Evolutionary conservation across 768 basidiomycete genomes (phyloP).

Genomic region (Nevesoporus exiguus): DNA sequence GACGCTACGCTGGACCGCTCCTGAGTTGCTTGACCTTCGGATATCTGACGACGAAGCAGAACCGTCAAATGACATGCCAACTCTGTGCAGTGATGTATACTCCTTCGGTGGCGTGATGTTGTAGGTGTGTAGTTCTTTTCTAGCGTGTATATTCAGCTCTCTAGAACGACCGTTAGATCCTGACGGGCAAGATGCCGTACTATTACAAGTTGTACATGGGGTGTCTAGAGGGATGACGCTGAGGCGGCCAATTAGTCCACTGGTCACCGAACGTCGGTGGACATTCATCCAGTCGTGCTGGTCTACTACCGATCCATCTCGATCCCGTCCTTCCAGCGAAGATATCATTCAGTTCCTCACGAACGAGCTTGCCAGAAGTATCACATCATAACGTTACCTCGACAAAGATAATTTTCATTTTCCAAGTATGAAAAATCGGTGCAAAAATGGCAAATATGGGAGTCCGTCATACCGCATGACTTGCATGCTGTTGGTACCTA

Average conservation of each 20-base stretch:
- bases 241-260: conserved; percentile 9
- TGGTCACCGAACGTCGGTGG: too few relatives aligned
- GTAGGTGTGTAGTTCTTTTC: conserved; percentile 5
- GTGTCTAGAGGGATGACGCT: conserved; percentile 12
- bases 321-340: too few relatives aligned
- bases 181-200: conserved; percentile 14
- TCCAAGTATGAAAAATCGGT: too few relatives aligned
- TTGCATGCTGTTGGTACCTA: not conserved
- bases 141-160: not conserved
- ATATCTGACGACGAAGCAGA: conserved; percentile 16
- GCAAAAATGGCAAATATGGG: not conserved
- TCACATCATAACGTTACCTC: too few relatives aligned
- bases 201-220: conserved; percentile 9
- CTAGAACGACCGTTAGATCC: not conserved
- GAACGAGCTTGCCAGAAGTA: too few relatives aligned
- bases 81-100: conserved; percentile 14
- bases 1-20: conserved; percentile 31
- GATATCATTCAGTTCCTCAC: too few relatives aligned
- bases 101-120: conserved; percentile 33
- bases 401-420: too few relatives aligned
- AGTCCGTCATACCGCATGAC: not conserved
- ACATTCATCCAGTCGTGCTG: too few relatives aligned
- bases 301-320: too few relatives aligned
- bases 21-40: too few relatives aligned
- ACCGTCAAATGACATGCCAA: conserved; percentile 1